Evolutionary conservation across 2,329 filamentous ascomycete genomes (phyloP).

Genomic region (Pseudogymnoascus sp.): DNA sequence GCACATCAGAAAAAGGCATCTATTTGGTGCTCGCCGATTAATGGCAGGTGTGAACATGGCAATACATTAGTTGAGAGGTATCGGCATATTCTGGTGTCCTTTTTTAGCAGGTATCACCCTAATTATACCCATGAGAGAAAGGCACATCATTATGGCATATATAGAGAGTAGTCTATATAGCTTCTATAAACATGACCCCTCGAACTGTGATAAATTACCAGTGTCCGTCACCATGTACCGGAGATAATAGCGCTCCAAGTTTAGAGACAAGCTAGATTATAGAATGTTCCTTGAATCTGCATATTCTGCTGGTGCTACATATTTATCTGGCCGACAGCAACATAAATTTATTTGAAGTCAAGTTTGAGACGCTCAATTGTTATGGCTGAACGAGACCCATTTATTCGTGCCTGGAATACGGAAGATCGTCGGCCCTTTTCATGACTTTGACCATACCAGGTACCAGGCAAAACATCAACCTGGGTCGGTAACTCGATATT

Average conservation of each 20-base stretch:
- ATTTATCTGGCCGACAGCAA: background rate
- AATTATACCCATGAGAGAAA: background rate
- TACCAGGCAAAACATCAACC: background rate
- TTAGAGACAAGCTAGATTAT: background rate
- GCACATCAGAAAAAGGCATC: background rate
- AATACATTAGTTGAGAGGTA: background rate
- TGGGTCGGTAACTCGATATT: background rate
- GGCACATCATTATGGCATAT: background rate
- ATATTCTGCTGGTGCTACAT: background rate
- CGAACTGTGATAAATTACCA: background rate
- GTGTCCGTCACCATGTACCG: background rate
- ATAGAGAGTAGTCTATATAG: background rate
- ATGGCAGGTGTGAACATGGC: background rate
- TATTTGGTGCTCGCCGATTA: background rate
- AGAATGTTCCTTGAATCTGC: background rate
- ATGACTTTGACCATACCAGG: background rate
- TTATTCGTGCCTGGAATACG: background rate
- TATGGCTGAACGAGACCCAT: background rate
- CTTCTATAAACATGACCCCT: background rate
- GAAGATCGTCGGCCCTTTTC: constrained; percentile 4
- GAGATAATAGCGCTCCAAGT: background rate
- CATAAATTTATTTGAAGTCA: background rate
- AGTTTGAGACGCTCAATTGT: background rate
- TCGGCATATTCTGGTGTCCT: background rate
- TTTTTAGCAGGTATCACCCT: background rate